A percentile compares a stretch with the other conserved stretches of the same genome.
These are phyloP conservation scores for Daldinia eschscholtzii DNA, from an alignment of 2,329 filamentous ascomycete species.

Conservation along the genomic window DNA sequence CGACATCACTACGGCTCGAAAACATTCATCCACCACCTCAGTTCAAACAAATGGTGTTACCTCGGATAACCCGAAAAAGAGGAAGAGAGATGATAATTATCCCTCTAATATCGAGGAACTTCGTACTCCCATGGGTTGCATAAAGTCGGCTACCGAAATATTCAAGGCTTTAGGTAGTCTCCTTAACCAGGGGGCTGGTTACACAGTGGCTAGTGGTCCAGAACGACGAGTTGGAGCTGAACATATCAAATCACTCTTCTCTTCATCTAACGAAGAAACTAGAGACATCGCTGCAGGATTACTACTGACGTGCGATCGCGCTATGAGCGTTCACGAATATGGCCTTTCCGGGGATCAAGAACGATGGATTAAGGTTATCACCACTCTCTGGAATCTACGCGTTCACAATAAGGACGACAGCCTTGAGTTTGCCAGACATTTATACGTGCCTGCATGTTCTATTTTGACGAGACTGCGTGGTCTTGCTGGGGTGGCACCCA, in stretches of 20 bases:
- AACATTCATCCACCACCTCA: conserved; percentile 24
- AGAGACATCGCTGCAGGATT: conserved; percentile 61
- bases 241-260: conserved; percentile 70
- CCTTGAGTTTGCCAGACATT: conserved; percentile 61
- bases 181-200: conserved; percentile 59
- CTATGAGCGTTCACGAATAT: conserved; percentile 51
- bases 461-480: conserved; percentile 59
- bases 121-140: conserved; percentile 56
- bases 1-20: conserved; percentile 61
- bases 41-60: conserved; percentile 25
- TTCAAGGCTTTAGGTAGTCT: conserved; percentile 62
- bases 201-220: conserved; percentile 49
- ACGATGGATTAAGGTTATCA: conserved; percentile 62
- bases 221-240: conserved; percentile 67
- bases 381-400: conserved; percentile 66
- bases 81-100: conserved; percentile 58
- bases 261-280: conserved; percentile 61
- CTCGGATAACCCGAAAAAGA: conserved; percentile 51
- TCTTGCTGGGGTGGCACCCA: conserved; percentile 41
- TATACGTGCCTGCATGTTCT: conserved; percentile 57
- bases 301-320: conserved; percentile 59
- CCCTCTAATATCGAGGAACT: conserved; percentile 59
- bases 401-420: conserved; percentile 63
- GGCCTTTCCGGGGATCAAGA: conserved; percentile 57
- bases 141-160: conserved; percentile 62